Base-by-base conservation (phyloP, 345 rosid species). In the Hibiscus syriacus region DNA sequence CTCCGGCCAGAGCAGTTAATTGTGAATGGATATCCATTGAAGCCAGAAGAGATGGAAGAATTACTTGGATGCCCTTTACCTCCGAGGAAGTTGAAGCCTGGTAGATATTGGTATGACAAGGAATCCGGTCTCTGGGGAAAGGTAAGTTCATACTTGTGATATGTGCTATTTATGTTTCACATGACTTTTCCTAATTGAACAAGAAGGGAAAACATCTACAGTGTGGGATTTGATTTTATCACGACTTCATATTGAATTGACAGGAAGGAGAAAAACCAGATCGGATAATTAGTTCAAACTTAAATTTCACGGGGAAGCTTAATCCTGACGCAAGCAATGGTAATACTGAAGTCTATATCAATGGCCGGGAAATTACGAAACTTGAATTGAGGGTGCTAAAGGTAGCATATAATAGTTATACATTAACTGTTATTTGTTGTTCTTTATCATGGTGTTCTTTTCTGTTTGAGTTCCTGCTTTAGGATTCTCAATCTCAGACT, bases 61-160 rank as follows among this genome's bases (percentile, higher is more conserved):
- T 67, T 95, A 71, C 90, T 88, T 26, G 89, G 83, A 16, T 90
- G 92, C 65, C 74, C 87, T 57, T 73, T 90, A 65, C 98, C 97
- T 9, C 98, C 96, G 0, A 70, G 75, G 71, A 95, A 92, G 78
- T 80, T 95, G 81, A 92, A 88, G 79, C 99, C 98, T 0, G 98
- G 99, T 65, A 82, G 80, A 60, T 95, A 90, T 79, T 95, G 99
- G 99, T 95, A 95, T 48, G 99, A 95, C 75, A 95, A 95, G 73
- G 99, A 92, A 74, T 92, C 99, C 26, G 99, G 99, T 73, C 71
- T 82, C 2, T 95, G 99, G 99, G 98, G 98, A n/a, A 90, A 84
- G 87, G 98, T 92, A 67, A 68, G 78, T 58, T 14, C 29, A 19
- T 56, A 7, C 66, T 59, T 17, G 6, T 34, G 39, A 34, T 6